Percentiles rank a stretch among this genome's conserved stretches.
Evolutionary conservation across 2,329 filamentous ascomycete genomes (phyloP).

Genomic region (Fusarium sp.): DNA sequence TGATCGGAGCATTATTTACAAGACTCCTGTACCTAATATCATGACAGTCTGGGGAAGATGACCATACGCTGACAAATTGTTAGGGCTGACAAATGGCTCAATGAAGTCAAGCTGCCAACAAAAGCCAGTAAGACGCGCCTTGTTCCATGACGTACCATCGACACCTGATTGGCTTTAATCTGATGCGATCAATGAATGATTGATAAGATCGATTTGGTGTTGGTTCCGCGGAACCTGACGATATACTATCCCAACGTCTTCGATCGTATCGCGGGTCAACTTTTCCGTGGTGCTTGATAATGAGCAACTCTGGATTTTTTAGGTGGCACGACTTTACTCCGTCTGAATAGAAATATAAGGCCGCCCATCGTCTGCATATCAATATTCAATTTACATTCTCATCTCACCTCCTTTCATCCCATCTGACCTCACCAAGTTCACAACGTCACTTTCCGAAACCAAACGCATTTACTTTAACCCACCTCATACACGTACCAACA

Average conservation of each 20-base stretch:
- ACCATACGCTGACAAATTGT: background rate
- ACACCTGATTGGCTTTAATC: background rate
- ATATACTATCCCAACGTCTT: accelerated
- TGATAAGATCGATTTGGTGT: background rate
- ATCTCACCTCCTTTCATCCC: too few relatives aligned
- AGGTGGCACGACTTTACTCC: accelerated
- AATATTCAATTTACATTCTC: accelerated
- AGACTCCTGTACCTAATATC: background rate
- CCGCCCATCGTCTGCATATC: accelerated
- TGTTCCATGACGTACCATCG: too few relatives aligned
- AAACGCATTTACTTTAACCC: accelerated
- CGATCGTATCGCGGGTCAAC: background rate
- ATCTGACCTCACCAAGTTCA: background rate
- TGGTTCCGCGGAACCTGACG: background rate
- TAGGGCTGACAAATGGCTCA: background rate
- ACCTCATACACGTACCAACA: accelerated
- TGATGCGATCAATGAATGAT: accelerated
- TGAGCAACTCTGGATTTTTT: accelerated
- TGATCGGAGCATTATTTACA: accelerated
- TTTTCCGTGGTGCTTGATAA: background rate
- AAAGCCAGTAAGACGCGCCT: background rate
- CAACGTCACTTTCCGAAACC: background rate
- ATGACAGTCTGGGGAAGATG: accelerated
- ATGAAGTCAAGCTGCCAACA: too few relatives aligned
- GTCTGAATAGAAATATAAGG: accelerated